These are phyloP conservation scores for Gillenia trifoliata DNA, from an alignment of 306 rosid genomes.

Conservation along the genomic window DNA sequence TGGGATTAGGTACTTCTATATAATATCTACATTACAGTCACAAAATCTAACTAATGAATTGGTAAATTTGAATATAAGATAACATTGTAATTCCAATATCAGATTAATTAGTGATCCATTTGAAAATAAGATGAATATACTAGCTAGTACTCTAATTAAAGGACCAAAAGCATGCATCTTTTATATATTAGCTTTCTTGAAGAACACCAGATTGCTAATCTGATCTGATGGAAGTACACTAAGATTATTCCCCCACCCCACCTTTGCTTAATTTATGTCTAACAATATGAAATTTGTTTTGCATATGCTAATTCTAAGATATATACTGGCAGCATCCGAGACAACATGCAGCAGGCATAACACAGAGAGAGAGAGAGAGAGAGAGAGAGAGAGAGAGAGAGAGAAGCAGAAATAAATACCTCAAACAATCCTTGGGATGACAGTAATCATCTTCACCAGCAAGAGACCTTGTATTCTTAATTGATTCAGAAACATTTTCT, in stretches of 20 bases:
- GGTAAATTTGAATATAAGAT: background rate
- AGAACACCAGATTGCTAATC: background rate
- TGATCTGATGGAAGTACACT: background rate
- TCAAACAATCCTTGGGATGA: background rate
- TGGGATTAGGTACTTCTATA: background rate
- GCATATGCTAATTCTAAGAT: background rate
- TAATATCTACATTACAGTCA: background rate
- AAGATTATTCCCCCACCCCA: background rate
- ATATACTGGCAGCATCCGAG: background rate
- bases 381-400: background rate
- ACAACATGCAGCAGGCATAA: background rate
- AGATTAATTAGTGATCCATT: background rate
- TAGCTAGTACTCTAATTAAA: background rate
- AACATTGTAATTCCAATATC: background rate
- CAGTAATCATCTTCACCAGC: background rate
- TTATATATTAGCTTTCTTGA: background rate
- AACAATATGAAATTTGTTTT: background rate
- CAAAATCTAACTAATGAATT: background rate
- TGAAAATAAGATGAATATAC: background rate
- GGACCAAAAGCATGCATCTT: background rate
- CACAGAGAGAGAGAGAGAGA: background rate
- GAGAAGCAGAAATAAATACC: slow-evolving; percentile 1
- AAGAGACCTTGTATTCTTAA: background rate
- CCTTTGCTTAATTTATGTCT: background rate
- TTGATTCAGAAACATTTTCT: background rate